A percentile compares a stretch with the other conserved stretches of the same genome.
Evolutionary conservation across 2,329 filamentous ascomycete genomes (phyloP).

Genomic region (Myriosclerotinia curreyana): DNA sequence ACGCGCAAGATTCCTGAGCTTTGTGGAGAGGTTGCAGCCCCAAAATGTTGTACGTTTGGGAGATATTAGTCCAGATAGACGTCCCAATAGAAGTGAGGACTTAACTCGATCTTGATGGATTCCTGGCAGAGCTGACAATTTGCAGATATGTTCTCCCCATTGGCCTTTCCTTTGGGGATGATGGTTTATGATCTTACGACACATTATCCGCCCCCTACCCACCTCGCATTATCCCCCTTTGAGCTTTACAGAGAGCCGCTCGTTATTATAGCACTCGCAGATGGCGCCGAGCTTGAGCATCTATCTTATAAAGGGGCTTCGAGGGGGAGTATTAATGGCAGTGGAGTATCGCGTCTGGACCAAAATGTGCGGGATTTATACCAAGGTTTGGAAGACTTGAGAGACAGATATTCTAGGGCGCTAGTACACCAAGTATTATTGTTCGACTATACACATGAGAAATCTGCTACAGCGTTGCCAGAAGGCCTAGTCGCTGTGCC

Average conservation of each 20-base stretch:
- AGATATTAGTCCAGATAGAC: slow-evolving; percentile 80
- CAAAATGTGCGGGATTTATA: slow-evolving; percentile 58
- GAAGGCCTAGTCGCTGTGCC: slow-evolving; percentile 72
- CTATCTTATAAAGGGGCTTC: slow-evolving; percentile 55
- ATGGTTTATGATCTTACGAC: slow-evolving; percentile 87
- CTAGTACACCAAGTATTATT: slow-evolving; percentile 75
- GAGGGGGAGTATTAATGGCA: slow-evolving; percentile 51
- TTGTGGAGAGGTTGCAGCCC: slow-evolving; percentile 72
- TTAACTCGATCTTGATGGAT: slow-evolving; percentile 1
- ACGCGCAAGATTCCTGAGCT: slow-evolving; percentile 72
- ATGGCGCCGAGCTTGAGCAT: slow-evolving; percentile 67
- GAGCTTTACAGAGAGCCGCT: slow-evolving; percentile 85
- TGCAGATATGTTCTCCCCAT: slow-evolving; percentile 87
- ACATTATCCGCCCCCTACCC: slow-evolving; percentile 73
- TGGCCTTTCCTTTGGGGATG: slow-evolving; percentile 80
- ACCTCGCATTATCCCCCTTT: slow-evolving; percentile 79
- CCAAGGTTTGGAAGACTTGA: slow-evolving; percentile 67
- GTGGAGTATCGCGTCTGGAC: slow-evolving; percentile 48
- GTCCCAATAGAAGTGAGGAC: slow-evolving; percentile 79
- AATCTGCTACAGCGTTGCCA: slow-evolving; percentile 52
- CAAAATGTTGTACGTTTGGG: slow-evolving; percentile 81
- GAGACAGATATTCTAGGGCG: slow-evolving; percentile 70
- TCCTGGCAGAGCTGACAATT: slow-evolving; percentile 28
- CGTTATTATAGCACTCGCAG: slow-evolving; percentile 78
- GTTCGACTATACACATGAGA: slow-evolving; percentile 64